Percentiles rank a stretch among this genome's conserved stretches.
phyloP scores from a whole-genome alignment of 257 asterid species.

The Rauvolfia tetraphylla region DNA sequence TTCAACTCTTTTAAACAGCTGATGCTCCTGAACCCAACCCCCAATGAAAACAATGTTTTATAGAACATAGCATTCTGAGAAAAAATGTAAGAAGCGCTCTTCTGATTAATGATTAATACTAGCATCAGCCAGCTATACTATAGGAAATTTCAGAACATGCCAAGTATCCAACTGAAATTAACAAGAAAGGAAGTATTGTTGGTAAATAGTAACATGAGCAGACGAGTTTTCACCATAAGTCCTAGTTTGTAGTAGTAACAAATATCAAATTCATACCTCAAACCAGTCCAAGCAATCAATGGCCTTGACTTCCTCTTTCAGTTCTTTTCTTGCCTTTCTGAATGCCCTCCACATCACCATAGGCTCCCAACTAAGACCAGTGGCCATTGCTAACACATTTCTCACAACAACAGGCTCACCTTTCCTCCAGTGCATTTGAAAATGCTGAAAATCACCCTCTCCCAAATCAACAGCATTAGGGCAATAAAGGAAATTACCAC shows the following conservation, averaged over 20 bases:
- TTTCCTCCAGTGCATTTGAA: constrained; percentile 78
- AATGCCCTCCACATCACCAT: constrained; percentile 86
- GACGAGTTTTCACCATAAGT: not conserved
- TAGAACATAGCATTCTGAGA: not conserved
- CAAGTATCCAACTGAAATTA: not conserved
- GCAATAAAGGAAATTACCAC: constrained; percentile 61
- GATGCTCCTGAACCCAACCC: not conserved
- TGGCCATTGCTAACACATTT: constrained; percentile 41
- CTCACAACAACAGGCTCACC: constrained; percentile 85
- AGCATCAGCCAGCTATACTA: not conserved
- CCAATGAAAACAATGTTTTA: not conserved
- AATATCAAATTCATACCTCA: constrained; percentile 43
- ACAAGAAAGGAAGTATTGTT: not conserved
- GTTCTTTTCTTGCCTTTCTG: constrained; percentile 52
- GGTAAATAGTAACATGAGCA: not conserved
- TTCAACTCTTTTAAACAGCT: not conserved
- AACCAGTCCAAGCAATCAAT: constrained; percentile 85
- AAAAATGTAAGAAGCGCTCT: not conserved
- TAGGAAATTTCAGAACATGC: not conserved
- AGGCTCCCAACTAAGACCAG: constrained; percentile 95
- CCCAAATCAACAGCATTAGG: constrained; percentile 51
- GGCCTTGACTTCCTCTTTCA: constrained; percentile 64
- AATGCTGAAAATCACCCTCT: constrained; percentile 49
- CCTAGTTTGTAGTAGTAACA: not conserved
- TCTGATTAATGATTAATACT: not conserved